Base-by-base conservation (phyloP, 371 early-diverging fungal genomes). In the Polyrhizophydium stewartii region DNA sequence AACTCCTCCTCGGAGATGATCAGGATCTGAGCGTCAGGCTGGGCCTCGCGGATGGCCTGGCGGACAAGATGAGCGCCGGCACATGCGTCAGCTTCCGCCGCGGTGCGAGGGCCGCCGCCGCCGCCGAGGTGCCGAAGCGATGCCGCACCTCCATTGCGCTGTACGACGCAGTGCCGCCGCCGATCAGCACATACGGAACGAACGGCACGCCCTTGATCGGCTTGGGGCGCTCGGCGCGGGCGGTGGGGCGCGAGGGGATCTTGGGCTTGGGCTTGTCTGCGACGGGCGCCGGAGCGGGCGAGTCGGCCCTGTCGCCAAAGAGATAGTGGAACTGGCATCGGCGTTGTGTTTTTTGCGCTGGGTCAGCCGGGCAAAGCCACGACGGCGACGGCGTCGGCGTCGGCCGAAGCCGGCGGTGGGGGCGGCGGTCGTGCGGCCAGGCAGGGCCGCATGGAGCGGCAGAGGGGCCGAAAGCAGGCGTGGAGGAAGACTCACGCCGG, bases 141-240 rank as follows among this genome's bases (percentile, higher is more conserved):
- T 16, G 16, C 12, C 38, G 27, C 37, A 55, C 61, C 61, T 60
- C 58, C 63, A 87, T 80, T 62, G 87, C 86, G 49, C 81, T 78
- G 69, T 81, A 87, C 1, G 87, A 79, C 28, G 89, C 87, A 28
- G 87, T 86, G 12, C 87, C 87, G 46, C 78, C 86, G 61, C 87
- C 86, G 64, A 85, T 67, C 35, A 82, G 72, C 24, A 83, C 77
- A 64, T 85, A 84, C 16, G 3, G 49, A 3, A 47, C 49, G 16
- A 47, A 47, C 28, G 49, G 49, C 3, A 47, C 49, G 10, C 49
- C 49, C 7, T 16, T 3, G 49, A 47, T 47, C 9, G 49, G 7
- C 49, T 47, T 47, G 49, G 49, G 49, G 9, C 16, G 3, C 7
- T 47, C 28, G 10, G 49, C 22, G 16, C 25, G 28, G 22, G 49